Base-by-base conservation (phyloP, 2,329 filamentous ascomycete genomes). In the Aureobasidium sp. region DNA sequence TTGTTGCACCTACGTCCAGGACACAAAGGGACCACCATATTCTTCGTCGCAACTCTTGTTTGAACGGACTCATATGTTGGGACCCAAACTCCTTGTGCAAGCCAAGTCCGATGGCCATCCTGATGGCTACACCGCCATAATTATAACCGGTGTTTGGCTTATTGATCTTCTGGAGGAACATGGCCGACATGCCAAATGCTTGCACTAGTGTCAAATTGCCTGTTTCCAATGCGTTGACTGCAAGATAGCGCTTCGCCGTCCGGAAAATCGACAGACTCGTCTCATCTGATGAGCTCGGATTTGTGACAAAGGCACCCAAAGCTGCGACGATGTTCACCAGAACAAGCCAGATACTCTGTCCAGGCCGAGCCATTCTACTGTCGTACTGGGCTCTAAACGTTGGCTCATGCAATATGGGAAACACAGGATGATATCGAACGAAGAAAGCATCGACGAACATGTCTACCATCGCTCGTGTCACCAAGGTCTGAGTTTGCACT, bases 141-240 rank as follows among this genome's bases (percentile, higher is more conserved):
- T 78, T 80, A 71, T 77, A 81, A 9, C 78, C 79, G 8, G 74
- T 78, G 64, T 81, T 81, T 2, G 79, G 79, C 63, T 79, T 80
- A 67, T 80, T 78, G 31, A 77, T 72, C 66, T 81, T 81, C 65
- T 81, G 79, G 0, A 78, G 72, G 63, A 79, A 80, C 61, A 80
- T 80, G 62, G 77, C 77, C 65, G 80, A 71, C 52, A 81, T 72
- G 15, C 76, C 68, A 37, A 82, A 70, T 1, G 75, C 75, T 66
- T 81, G 79, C 1, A 81, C 78, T 9, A 80, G 71, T 8, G 76
- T 79, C 20, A 81, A 66, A 55, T 79, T 80, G 22, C 79, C 79
- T 27, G 75, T 77, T 62, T 81, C 79, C 37, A 81, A 73, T n/a
- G 76, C 73, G 45, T 77, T 72, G 59, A 79, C 75, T 44, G 78